A percentile compares a stretch with the other conserved stretches of the same genome.
Evolutionary conservation across 1,139 yeast species (phyloP).

Genomic region (Candida labiduridarum): DNA sequence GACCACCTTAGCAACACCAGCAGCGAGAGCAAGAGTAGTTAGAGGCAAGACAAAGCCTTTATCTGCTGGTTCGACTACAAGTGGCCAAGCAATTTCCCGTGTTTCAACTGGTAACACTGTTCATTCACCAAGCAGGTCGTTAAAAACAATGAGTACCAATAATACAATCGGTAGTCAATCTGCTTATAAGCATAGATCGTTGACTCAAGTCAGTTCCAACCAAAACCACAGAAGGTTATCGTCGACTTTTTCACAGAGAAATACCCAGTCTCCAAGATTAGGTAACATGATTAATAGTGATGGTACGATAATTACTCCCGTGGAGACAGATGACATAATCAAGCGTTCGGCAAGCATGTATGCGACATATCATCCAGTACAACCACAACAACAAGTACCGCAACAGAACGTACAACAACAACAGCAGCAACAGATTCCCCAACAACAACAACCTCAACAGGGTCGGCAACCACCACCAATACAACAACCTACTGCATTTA

Average conservation of each 20-base stretch:
- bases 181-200: conserved; percentile 18
- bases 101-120: conserved; percentile 11
- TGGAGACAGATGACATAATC: conserved; percentile 30
- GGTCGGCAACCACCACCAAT: conserved; percentile 10
- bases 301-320: conserved; percentile 50
- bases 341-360: conserved; percentile 8
- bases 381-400: conserved; percentile 2
- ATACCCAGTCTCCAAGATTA: conserved; percentile 37
- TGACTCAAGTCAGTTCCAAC: conserved; percentile 29
- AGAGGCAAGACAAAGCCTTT: not conserved
- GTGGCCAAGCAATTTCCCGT: conserved; percentile 10
- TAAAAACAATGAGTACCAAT: conserved; percentile 26
- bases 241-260: conserved; percentile 39
- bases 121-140: conserved; percentile 24
- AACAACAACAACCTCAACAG: conserved; percentile 10
- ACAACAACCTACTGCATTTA: conserved; percentile 17
- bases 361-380: not conserved
- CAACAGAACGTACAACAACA: conserved; percentile 14
- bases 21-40: conserved; percentile 43
- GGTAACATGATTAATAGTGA: conserved; percentile 51
- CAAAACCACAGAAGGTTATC: conserved; percentile 34
- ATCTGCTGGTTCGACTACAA: conserved; percentile 4
- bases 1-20: conserved; percentile 59
- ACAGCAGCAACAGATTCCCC: conserved; percentile 12
- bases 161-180: conserved; percentile 11